These are phyloP conservation scores for Alternaria sp. DNA, from an alignment of 2,329 filamentous ascomycete genomes.

Conservation along the genomic window DNA sequence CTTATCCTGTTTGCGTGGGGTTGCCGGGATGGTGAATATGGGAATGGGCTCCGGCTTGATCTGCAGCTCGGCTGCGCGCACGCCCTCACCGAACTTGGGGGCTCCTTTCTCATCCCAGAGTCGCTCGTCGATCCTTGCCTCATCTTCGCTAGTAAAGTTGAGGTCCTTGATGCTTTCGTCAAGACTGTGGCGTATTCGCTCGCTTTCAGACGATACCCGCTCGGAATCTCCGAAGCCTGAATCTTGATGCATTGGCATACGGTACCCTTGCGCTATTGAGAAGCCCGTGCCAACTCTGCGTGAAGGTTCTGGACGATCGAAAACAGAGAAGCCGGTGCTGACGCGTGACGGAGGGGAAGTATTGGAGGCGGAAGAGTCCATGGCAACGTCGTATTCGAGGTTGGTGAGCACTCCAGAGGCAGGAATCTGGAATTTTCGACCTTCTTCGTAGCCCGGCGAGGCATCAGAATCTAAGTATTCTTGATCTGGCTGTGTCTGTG, in stretches of 20 bases:
- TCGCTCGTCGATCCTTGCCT: slow-evolving; percentile 29
- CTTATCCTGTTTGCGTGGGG: slow-evolving; percentile 4
- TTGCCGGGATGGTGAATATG: slow-evolving; percentile 4
- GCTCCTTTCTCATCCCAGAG: slow-evolving; percentile 37
- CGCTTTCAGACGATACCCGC: slow-evolving; percentile 29
- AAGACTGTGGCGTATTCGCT: slow-evolving; percentile 34
- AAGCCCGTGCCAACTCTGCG: slow-evolving; percentile 26
- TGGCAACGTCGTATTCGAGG: slow-evolving; percentile 40
- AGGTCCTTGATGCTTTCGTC: slow-evolving; percentile 31
- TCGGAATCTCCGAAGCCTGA: slow-evolving; percentile 40
- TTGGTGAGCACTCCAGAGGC: slow-evolving; percentile 33
- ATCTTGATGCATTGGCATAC: slow-evolving; percentile 44
- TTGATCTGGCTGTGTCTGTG: slow-evolving; percentile 19
- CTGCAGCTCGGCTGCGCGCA: slow-evolving; percentile 19
- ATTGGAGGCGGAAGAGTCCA: slow-evolving; percentile 35
- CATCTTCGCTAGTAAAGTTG: slow-evolving; percentile 14
- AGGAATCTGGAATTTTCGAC: slow-evolving; percentile 21
- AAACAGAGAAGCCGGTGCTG: slow-evolving; percentile 36
- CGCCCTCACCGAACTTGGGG: slow-evolving; percentile 25
- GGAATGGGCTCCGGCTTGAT: slow-evolving; percentile 15
- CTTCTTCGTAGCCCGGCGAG: slow-evolving; percentile 12
- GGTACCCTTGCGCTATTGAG: slow-evolving; percentile 30
- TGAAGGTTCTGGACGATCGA: slow-evolving; percentile 24
- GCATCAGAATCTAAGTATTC: slow-evolving; percentile 2
- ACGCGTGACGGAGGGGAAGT: slow-evolving; percentile 34